Evolutionary conservation across 2,329 filamentous ascomycete species (phyloP).

Genomic region (Rhinocladiella mackenziei): DNA sequence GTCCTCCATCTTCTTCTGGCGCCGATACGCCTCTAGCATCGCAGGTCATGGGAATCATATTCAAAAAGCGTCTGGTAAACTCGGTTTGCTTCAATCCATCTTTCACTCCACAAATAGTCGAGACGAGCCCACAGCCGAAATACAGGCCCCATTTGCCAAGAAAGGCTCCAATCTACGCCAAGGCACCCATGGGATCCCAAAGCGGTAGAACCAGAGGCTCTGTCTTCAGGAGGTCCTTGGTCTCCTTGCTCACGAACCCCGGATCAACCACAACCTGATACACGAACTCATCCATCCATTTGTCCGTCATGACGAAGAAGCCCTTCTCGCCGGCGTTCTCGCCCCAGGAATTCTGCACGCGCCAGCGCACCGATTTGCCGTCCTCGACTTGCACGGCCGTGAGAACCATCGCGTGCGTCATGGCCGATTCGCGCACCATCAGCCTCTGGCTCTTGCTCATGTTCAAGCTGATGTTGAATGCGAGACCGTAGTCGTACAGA

Average conservation of each 20-base stretch:
- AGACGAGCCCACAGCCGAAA: no score
- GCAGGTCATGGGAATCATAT: no score
- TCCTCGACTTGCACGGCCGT: slow-evolving; percentile 76
- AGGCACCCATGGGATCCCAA: slow-evolving; percentile 76
- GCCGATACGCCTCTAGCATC: no score
- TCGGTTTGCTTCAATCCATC: no score
- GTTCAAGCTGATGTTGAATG: slow-evolving; percentile 71
- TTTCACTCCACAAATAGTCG: no score
- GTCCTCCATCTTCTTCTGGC: no score
- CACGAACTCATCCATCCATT: slow-evolving; percentile 74
- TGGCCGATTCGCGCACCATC: slow-evolving; percentile 68
- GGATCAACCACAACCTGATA: slow-evolving; percentile 85
- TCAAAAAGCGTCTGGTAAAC: no score
- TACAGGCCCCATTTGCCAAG: no score
- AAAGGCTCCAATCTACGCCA: slow-evolving; percentile 55
- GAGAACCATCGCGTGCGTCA: slow-evolving; percentile 92
- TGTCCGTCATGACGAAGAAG: slow-evolving; percentile 86
- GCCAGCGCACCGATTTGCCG: slow-evolving; percentile 65
- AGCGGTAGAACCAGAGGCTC: slow-evolving; percentile 67
- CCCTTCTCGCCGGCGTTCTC: slow-evolving; percentile 66
- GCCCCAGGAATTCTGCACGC: slow-evolving; percentile 86
- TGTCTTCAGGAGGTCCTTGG: slow-evolving; percentile 66
- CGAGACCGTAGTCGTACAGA: slow-evolving; percentile 74
- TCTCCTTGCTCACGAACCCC: slow-evolving; percentile 59
- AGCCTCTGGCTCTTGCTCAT: slow-evolving; percentile 74